A percentile compares a stretch with the other conserved stretches of the same genome.
Conservation (phyloP, 1,284 basidiomycete species). For the Heterobasidion occidentale region DNA sequence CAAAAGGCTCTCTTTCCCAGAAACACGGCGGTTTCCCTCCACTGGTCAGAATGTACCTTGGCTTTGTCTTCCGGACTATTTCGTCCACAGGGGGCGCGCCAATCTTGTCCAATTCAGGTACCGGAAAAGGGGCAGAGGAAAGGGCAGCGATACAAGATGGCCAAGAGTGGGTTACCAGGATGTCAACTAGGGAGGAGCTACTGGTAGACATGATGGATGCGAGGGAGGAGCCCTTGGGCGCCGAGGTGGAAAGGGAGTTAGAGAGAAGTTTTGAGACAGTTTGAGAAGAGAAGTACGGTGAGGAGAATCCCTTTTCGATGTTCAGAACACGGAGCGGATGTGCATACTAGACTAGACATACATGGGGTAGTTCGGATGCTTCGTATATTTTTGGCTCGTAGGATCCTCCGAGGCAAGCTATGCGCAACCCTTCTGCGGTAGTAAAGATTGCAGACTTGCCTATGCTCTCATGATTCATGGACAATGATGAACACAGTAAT, state of each 20-base stretch:
- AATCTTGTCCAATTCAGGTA: slow-evolving; percentile 33
- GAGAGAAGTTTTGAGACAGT: slow-evolving; percentile 67
- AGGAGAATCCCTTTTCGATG: slow-evolving; percentile 53
- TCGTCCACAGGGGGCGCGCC: slow-evolving; percentile 61
- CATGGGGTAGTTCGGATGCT: slow-evolving; percentile 49
- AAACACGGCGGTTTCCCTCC: slow-evolving; percentile 57
- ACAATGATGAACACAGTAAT: not conserved
- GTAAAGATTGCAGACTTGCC: slow-evolving; percentile 81
- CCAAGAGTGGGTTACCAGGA: slow-evolving; percentile 78
- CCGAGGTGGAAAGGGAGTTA: slow-evolving; percentile 47
- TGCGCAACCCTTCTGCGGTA: slow-evolving; percentile 77
- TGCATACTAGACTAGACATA: slow-evolving; percentile 23
- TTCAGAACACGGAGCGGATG: not conserved
- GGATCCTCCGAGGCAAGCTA: slow-evolving; percentile 78
- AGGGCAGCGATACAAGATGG: slow-evolving; percentile 64
- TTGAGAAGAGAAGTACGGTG: slow-evolving; percentile 63
- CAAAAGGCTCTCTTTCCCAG: slow-evolving; percentile 90
- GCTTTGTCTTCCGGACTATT: slow-evolving; percentile 55
- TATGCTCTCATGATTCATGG: slow-evolving; percentile 21
- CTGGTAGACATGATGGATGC: slow-evolving; percentile 57
- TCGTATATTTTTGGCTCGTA: slow-evolving; percentile 59
- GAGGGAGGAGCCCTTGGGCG: slow-evolving; percentile 41
- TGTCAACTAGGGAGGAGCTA: slow-evolving; percentile 66
- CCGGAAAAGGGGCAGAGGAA: slow-evolving; percentile 45
- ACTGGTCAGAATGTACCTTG: slow-evolving; percentile 74